Evolutionary conservation across 805 yeast species (phyloP).

Genomic region (Ogataea salicorniae): DNA sequence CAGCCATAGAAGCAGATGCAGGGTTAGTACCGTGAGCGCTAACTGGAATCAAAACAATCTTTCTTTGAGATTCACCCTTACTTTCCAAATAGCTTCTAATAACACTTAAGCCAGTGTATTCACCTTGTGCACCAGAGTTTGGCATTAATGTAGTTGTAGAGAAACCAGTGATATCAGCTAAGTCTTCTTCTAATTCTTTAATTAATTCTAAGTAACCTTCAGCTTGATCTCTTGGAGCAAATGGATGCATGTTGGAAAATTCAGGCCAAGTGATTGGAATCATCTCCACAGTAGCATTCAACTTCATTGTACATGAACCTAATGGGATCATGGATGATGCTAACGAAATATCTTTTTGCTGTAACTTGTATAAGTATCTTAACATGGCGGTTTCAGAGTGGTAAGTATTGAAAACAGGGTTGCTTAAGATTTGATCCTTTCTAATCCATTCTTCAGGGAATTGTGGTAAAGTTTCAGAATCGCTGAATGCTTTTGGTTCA

Average conservation of each 20-base stretch:
- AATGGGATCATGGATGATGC: conserved; percentile 97
- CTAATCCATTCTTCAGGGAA: conserved; percentile 48
- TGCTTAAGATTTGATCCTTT: conserved; percentile 55
- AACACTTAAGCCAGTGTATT: conserved; percentile 87
- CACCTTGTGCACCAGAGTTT: conserved; percentile 98
- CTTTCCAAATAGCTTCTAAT: conserved; percentile 72
- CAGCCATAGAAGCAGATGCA: conserved; percentile 97
- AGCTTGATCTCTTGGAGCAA: conserved; percentile 88
- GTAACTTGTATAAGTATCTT: conserved; percentile 81
- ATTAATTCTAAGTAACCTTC: conserved; percentile 76
- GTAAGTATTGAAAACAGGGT: conserved; percentile 77
- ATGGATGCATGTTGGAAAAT: conserved; percentile 84
- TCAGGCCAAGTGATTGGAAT: conserved; percentile 93
- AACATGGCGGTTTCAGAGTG: conserved; percentile 95
- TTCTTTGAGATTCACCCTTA: conserved; percentile 66
- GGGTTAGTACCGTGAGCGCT: conserved; percentile 99
- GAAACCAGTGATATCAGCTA: conserved; percentile 90
- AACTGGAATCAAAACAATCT: conserved; percentile 91
- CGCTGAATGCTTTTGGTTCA: conserved; percentile 13
- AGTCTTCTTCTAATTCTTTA: conserved; percentile 71
- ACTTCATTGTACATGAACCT: conserved; percentile 97
- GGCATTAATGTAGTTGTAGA: conserved; percentile 91
- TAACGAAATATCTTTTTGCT: conserved; percentile 82
- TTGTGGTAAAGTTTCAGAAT: conserved; percentile 37
- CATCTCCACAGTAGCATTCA: conserved; percentile 95